Evolutionary conservation across 2,329 filamentous ascomycete genomes (phyloP).

Genomic region (Ascosphaera acerosa): DNA sequence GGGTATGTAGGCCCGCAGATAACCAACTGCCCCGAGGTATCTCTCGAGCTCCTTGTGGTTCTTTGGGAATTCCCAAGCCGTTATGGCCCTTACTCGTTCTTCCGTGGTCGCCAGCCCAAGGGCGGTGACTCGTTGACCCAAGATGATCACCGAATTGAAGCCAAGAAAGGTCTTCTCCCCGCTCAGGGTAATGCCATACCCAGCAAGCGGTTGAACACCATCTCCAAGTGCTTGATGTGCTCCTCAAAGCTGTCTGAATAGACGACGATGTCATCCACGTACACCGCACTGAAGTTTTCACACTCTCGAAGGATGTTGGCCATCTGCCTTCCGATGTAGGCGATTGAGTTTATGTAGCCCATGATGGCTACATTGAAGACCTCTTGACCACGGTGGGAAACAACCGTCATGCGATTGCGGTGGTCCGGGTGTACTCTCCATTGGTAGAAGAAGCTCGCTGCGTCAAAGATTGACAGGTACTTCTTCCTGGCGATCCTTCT

Average conservation of each 20-base stretch:
- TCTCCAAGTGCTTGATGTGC: slow-evolving; percentile 1
- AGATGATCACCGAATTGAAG: neutral
- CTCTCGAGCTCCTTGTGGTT: slow-evolving; percentile 2
- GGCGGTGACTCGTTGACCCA: slow-evolving; percentile 1
- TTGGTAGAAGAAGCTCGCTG: neutral
- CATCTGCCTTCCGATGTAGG: slow-evolving; percentile 1
- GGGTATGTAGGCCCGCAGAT: slow-evolving; percentile 1
- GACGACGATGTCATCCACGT: slow-evolving; percentile 2
- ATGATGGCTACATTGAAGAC: neutral
- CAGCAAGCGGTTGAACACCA: neutral
- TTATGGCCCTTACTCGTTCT: neutral
- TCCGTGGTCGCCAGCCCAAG: slow-evolving; percentile 1
- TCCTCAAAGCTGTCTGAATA: slow-evolving; percentile 1
- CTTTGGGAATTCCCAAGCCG: neutral
- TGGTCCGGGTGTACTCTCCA: neutral
- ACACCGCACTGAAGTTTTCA: neutral
- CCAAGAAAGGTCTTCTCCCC: slow-evolving; percentile 1
- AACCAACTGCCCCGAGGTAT: slow-evolving; percentile 1
- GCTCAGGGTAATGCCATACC: neutral
- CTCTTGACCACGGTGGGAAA: neutral
- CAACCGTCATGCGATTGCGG: neutral
- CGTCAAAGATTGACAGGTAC: neutral
- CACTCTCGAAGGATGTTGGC: slow-evolving; percentile 1
- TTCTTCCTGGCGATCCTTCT: neutral
- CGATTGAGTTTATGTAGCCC: neutral